Evolutionary conservation across 1,284 basidiomycete genomes (phyloP), one percentile per base, ranked within the genome.

Genomic region (Thelephora terrestris): DNA sequence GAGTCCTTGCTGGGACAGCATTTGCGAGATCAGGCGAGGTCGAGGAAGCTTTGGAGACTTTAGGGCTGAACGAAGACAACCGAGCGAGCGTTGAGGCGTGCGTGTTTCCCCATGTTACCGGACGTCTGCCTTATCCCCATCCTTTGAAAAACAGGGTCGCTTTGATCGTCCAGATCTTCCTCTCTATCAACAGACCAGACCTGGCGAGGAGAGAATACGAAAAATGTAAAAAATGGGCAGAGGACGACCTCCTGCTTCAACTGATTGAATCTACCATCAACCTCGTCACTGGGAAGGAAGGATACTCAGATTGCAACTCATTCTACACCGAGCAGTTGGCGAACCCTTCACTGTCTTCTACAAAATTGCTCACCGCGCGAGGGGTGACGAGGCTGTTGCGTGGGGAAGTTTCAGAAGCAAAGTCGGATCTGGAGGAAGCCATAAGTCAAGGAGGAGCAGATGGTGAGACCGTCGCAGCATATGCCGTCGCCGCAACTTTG

Each of bases 251-350:
- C 32, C 76, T 96, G 27, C 73, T 96, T 14, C 91, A 95, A 62
- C 76, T 88, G 55, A 90, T 93, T 53, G 91, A 95, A 68, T 88
- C 92, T 7, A 82, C 81, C 52, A 85, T 96, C 51, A 84, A 85
- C 12, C 77, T 96, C 50, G 79, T 81, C 45, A 85, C 87, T 1
- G 89, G 88, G 17, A 75, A 82, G 52, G 81, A 91, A 57, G 70
- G 64, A 58, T 90, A 85, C 69, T 72, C 74, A 46, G 79, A 87
- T 60, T 69, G 80, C 43, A 66, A 80, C 62, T 89, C 92, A 50
- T 93, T 92, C 67, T 96, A 90, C 67, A 90, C 91, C 43, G 93
- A 97, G 62, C 89, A 95, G 59, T 76, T 93, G 45, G 86, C 82
- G 34, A 85, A 91, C 55, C 92, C 92, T 2, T 85, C 86, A 2